A percentile compares a stretch with the other conserved stretches of the same genome.
Evolutionary conservation across 495 filamentous ascomycete genomes (phyloP).

Genomic region (Umbilicaria muhlenbergii): DNA sequence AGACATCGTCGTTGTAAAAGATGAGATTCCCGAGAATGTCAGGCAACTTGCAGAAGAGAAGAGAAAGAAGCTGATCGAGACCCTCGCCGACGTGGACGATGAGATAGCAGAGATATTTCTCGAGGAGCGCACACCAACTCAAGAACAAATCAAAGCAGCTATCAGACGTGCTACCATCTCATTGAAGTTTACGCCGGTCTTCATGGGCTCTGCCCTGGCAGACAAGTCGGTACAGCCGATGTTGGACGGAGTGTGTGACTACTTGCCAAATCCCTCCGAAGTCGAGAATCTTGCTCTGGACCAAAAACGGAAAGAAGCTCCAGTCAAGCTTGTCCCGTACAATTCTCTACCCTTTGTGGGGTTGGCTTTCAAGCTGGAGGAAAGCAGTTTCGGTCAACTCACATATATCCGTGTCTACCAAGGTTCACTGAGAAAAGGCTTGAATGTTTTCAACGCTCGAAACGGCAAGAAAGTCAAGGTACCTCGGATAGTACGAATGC

Average conservation of each 20-base stretch:
- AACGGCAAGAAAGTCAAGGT: constrained; percentile 93
- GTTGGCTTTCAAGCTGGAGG: constrained; percentile 96
- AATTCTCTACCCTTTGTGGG: constrained; percentile 88
- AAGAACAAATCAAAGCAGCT: constrained; percentile 72
- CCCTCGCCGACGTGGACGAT: constrained; percentile 92
- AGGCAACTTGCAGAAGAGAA: constrained; percentile 62
- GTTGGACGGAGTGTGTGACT: constrained; percentile 94
- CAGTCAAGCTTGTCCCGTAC: constrained; percentile 80
- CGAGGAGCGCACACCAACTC: constrained; percentile 62
- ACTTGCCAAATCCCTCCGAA: constrained; percentile 83
- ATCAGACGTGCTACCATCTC: constrained; percentile 78
- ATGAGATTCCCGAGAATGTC: constrained; percentile 67
- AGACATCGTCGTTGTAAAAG: constrained; percentile 51
- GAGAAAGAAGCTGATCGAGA: constrained; percentile 75
- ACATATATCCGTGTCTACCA: constrained; percentile 99
- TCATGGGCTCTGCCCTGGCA: constrained; percentile 91
- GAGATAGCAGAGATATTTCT: constrained; percentile 96
- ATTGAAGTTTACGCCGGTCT: constrained; percentile 85
- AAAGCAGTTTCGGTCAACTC: constrained; percentile 95
- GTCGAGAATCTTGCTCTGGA: constrained; percentile 86
- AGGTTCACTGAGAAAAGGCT: constrained; percentile 72
- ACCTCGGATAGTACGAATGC: constrained; percentile 97
- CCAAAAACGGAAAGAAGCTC: constrained; percentile 55
- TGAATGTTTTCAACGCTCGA: constrained; percentile 84
- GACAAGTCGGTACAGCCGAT: constrained; percentile 95